Conservation (phyloP, 2,329 filamentous ascomycete species). For the Scedosporium dehoogii region DNA sequence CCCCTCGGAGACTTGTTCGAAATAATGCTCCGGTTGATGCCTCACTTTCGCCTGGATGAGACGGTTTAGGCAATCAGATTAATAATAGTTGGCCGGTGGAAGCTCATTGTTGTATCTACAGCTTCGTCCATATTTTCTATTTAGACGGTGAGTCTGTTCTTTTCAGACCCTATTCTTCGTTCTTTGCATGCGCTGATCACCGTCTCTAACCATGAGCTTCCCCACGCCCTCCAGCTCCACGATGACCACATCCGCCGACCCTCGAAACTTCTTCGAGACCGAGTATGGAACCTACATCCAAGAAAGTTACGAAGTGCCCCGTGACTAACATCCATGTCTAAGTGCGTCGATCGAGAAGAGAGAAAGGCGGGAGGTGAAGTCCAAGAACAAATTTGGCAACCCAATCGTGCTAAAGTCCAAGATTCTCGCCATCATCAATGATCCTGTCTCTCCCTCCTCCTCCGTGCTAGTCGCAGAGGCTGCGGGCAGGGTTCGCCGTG, state of each 20-base stretch:
- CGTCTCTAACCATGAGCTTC: neutral
- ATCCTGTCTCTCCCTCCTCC: constrained; percentile 49
- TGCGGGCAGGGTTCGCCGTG: constrained; percentile 64
- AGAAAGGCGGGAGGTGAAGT: constrained; percentile 57
- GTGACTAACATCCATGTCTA: constrained; percentile 6
- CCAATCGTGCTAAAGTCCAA: constrained; percentile 79
- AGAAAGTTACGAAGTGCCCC: neutral
- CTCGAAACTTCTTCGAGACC: constrained; percentile 85
- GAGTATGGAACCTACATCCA: constrained; percentile 48
- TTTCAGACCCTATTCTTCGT: neutral
- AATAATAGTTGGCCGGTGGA: too few relatives aligned
- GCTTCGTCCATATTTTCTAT: too few relatives aligned
- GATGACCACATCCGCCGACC: constrained; percentile 45
- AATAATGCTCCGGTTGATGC: too few relatives aligned
- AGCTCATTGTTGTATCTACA: too few relatives aligned
- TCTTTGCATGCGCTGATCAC: neutral
- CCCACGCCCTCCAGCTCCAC: neutral
- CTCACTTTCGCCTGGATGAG: too few relatives aligned
- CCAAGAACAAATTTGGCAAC: constrained; percentile 68
- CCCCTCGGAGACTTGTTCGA: too few relatives aligned
- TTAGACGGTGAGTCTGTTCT: neutral
- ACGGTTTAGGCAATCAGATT: too few relatives aligned
- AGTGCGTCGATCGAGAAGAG: constrained; percentile 40
- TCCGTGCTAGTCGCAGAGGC: constrained; percentile 77
- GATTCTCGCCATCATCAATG: constrained; percentile 62